Conservation (phyloP, 495 filamentous ascomycete genomes). For the Hypoxylon trugodes region DNA sequence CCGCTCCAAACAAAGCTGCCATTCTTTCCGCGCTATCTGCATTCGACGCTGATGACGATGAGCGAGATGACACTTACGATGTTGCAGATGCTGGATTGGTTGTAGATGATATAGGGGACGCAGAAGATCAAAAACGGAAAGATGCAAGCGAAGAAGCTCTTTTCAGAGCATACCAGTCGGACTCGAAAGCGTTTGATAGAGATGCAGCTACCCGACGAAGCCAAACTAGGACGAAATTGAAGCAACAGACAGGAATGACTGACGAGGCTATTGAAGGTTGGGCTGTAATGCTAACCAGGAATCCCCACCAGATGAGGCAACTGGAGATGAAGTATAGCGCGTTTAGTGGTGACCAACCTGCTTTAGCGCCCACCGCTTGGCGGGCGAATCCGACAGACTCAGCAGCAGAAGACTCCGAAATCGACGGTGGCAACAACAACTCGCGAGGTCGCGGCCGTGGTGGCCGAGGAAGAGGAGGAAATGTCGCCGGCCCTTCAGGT, state of each 20-base stretch:
- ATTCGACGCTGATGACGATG: slow-evolving; percentile 95
- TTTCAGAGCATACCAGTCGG: slow-evolving; percentile 71
- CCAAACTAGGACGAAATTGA: slow-evolving; percentile 67
- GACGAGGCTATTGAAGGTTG: slow-evolving; percentile 96
- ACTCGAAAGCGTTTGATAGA: slow-evolving; percentile 70
- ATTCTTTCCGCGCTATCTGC: slow-evolving; percentile 90
- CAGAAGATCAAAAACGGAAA: slow-evolving; percentile 49
- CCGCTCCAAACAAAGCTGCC: slow-evolving; percentile 77
- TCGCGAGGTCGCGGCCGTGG: slow-evolving; percentile 55
- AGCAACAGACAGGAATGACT: slow-evolving; percentile 82
- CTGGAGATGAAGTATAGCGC: slow-evolving; percentile 72
- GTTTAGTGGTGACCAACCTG: slow-evolving; percentile 66
- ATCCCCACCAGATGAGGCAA: slow-evolving; percentile 68
- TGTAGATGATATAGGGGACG: slow-evolving; percentile 64
- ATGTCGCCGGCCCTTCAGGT: slow-evolving; percentile 64
- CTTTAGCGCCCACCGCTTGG: slow-evolving; percentile 71
- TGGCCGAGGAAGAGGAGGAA: slow-evolving; percentile 62
- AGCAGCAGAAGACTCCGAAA: slow-evolving; percentile 55
- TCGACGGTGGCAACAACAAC: slow-evolving; percentile 42
- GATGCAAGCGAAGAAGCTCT: slow-evolving; percentile 64
- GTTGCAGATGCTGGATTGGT: slow-evolving; percentile 88
- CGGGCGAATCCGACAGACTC: slow-evolving; percentile 55
- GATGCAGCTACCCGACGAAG: slow-evolving; percentile 73
- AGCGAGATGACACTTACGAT: slow-evolving; percentile 97
- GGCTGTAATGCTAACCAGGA: slow-evolving; percentile 81